These are phyloP conservation scores for Scleroderma bovista DNA, from an alignment of 768 basidiomycete species.

Conservation along the genomic window DNA sequence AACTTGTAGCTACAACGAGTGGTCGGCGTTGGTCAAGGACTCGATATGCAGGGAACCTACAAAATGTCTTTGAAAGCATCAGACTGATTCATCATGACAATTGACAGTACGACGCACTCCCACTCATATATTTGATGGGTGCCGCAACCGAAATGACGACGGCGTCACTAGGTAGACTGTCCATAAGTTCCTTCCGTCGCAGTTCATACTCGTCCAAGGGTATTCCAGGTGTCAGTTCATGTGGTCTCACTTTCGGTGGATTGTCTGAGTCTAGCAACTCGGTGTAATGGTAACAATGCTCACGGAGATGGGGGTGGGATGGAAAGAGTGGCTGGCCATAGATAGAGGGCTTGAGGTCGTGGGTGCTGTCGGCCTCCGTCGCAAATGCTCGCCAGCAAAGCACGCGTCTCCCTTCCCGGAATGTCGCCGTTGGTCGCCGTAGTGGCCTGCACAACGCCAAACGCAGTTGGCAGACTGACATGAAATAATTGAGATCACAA, in stretches of 20 bases:
- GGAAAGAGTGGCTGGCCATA: slow-evolving; percentile 75
- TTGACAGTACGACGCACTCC: slow-evolving; percentile 45
- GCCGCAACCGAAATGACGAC: slow-evolving; percentile 75
- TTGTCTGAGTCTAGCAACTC: slow-evolving; percentile 1
- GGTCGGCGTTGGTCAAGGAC: slow-evolving; percentile 1
- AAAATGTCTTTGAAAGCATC: slow-evolving; percentile 54
- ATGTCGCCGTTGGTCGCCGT: neutral
- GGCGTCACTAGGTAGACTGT: slow-evolving; percentile 63
- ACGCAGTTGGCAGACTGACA: slow-evolving; percentile 17
- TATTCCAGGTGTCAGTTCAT: slow-evolving; percentile 84
- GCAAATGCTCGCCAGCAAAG: slow-evolving; percentile 24
- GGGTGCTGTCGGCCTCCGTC: slow-evolving; percentile 23
- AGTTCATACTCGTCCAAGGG: slow-evolving; percentile 69
- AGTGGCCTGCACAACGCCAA: slow-evolving; percentile 6
- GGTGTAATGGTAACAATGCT: slow-evolving; percentile 16
- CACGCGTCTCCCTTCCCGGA: neutral
- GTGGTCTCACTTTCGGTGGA: slow-evolving; percentile 39
- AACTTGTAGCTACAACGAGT: slow-evolving; percentile 75
- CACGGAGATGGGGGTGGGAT: slow-evolving; percentile 81
- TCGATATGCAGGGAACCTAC: slow-evolving; percentile 41
- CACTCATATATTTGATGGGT: slow-evolving; percentile 81
- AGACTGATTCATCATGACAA: slow-evolving; percentile 6
- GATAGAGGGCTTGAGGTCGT: slow-evolving; percentile 56
- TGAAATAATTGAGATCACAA: neutral
- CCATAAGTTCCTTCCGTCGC: slow-evolving; percentile 66